These are phyloP conservation scores for Pleodorina starrii DNA, from an alignment of 139 green algal genomes.

Conservation along the genomic window DNA sequence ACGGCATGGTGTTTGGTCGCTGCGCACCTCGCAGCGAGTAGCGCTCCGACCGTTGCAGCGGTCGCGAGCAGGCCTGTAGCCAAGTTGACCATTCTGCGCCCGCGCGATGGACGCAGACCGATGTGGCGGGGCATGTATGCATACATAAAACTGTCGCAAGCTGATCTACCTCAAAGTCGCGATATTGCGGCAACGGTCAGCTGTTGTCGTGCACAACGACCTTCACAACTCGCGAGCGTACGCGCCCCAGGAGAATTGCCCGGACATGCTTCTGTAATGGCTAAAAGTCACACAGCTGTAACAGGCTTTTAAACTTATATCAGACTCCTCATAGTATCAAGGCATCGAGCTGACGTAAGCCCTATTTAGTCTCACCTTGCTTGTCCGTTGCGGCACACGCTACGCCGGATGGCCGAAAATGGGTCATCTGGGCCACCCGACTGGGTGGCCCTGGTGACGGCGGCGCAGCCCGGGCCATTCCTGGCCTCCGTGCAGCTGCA, in stretches of 20 bases:
- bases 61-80: not conserved
- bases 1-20: not conserved
- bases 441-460: not conserved
- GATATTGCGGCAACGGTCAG: not conserved
- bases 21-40: conserved; percentile 18
- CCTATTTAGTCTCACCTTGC: no score
- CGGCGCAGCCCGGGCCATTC: not conserved
- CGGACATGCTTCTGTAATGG: no score
- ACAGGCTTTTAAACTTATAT: no score
- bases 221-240: no score
- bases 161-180: not conserved
- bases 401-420: no score
- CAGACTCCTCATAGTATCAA: no score
- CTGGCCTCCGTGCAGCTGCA: not conserved
- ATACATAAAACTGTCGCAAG: not conserved
- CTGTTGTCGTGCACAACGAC: conserved; percentile 1
- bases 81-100: not conserved
- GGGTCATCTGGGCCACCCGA: not conserved
- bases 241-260: no score
- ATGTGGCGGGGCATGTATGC: not conserved
- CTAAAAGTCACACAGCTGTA: no score
- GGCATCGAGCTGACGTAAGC: no score
- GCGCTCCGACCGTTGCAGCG: not conserved
- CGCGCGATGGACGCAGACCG: not conserved
- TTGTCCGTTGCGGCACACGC: no score